Conservation (phyloP, 2,329 filamentous ascomycete genomes). For the Magnaporthiopsis poae region DNA sequence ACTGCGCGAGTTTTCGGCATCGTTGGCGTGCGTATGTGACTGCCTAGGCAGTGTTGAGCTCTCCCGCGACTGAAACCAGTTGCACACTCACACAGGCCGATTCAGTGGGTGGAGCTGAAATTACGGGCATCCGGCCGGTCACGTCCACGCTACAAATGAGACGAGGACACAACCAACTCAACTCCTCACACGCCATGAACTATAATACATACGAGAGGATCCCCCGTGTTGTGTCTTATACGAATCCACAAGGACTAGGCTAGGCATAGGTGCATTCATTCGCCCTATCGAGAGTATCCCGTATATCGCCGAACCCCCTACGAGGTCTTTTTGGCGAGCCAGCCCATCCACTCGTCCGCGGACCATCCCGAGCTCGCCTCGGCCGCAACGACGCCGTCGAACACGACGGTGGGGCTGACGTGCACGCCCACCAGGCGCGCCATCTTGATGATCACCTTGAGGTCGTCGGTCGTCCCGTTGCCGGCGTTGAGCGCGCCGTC, state of each 20-base stretch:
- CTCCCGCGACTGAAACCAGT: not conserved
- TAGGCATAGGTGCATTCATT: too few relatives aligned
- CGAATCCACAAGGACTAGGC: too few relatives aligned
- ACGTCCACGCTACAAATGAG: too few relatives aligned
- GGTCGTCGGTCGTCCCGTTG: slow-evolving; percentile 72
- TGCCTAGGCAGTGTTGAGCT: not conserved
- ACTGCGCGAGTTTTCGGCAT: not conserved
- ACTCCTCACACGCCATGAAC: too few relatives aligned
- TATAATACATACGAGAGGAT: too few relatives aligned
- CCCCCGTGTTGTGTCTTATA: too few relatives aligned
- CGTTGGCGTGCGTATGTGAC: not conserved
- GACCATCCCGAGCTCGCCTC: slow-evolving; percentile 73
- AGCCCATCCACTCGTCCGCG: slow-evolving; percentile 74
- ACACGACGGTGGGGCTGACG: slow-evolving; percentile 81
- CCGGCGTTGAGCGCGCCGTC: slow-evolving; percentile 67
- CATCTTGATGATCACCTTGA: slow-evolving; percentile 76
- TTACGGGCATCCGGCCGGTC: not conserved
- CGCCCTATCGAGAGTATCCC: too few relatives aligned
- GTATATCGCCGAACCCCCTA: slow-evolving; percentile 15
- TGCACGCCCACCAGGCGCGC: slow-evolving; percentile 72
- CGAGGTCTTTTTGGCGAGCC: slow-evolving; percentile 52
- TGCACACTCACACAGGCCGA: not conserved
- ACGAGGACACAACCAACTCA: too few relatives aligned
- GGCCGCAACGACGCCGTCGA: slow-evolving; percentile 73
- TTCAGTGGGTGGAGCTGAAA: not conserved